Base-by-base conservation (phyloP, 306 rosid genomes). In the Betula pendula region DNA sequence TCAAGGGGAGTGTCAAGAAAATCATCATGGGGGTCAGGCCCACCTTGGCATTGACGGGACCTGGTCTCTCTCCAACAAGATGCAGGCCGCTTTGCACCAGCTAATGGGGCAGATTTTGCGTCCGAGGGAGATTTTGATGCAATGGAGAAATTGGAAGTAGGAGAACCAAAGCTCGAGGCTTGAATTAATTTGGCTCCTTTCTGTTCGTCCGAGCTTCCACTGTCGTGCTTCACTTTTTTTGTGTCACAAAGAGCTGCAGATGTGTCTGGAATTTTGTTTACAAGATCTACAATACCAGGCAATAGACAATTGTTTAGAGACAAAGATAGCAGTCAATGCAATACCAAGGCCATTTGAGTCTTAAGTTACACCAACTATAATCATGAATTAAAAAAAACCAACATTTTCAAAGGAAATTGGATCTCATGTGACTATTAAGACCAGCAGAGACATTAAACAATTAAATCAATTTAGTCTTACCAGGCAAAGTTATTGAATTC, bases 1-100 rank as follows among this genome's bases (percentile, higher is more conserved):
- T 95, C 96, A 1, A 90, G 86, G 14, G 97, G 98, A 51, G 98
- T 95, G 42, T 89, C 92, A 31, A 95, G 99, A 88, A 95, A 95
- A 88, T 95, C 97, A 53, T 95, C 99, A 69, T 89, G 97, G 3
- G 85, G 97, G 72, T 95, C 99, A 67, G 76, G 68, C 53, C 97
- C 92, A 53, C 65, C 84, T 69, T 88, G 93, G 75, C 88, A 90
- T 71, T 89, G 93, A 72, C 78, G 88, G 20, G 96, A 73, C 69
- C 97, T 82, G 44, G 99, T 92, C 43, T 83, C 94, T 77, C 96
- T 87, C 99, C 99, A 95, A 22, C 77, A 73, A 73, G 97, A 80
- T 59, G 99, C 96, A 44, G 87, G 80, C 75, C 91, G 80, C 84
- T 95, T 95, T 51, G 82, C 79, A 71, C 90, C 89, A 4, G 88